phyloP scores from a whole-genome alignment of 31 red algal genomes.

The Porphyra umbilicalis region DNA sequence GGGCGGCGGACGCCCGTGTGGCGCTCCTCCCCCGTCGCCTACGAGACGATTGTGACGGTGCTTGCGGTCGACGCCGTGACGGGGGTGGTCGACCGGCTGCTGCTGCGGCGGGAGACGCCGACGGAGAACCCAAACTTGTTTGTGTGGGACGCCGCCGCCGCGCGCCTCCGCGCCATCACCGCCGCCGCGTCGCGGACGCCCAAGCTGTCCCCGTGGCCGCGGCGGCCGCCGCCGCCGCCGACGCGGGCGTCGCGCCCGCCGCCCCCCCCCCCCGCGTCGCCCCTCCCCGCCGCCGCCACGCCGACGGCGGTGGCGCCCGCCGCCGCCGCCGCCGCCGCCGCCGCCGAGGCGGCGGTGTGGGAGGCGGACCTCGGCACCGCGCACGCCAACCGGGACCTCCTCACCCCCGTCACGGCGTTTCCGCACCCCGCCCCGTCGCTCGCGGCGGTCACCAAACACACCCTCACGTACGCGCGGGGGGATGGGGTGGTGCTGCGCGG shows the following conservation, averaged over 20 bases:
- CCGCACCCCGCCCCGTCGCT: conserved; percentile 79
- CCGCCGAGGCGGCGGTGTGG: background rate
- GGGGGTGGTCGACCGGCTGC: conserved; percentile 28
- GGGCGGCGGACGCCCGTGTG: conserved; percentile 46
- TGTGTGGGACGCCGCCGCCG: conserved; percentile 24
- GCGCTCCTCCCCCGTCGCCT: conserved; percentile 65
- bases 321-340: background rate
- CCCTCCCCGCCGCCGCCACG: background rate
- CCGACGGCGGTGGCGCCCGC: too few relatives aligned
- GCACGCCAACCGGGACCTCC: background rate
- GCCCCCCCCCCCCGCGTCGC: background rate
- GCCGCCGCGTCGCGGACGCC: conserved; percentile 5
- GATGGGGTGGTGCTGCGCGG: conserved; percentile 78
- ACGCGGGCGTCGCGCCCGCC: too few relatives aligned
- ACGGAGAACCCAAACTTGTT: conserved; percentile 78
- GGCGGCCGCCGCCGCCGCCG: background rate
- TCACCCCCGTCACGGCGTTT: conserved; percentile 53
- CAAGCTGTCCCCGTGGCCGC: conserved; percentile 10
- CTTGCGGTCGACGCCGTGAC: conserved; percentile 43
- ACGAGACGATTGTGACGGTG: conserved; percentile 44
- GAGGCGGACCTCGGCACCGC: background rate
- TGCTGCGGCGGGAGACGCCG: conserved; percentile 65
- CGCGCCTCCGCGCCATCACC: conserved; percentile 7
- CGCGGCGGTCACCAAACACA: conserved; percentile 44
- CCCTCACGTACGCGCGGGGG: conserved; percentile 56